Conservation (phyloP, 805 yeast species). For the Yamadazyma insecticola region DNA sequence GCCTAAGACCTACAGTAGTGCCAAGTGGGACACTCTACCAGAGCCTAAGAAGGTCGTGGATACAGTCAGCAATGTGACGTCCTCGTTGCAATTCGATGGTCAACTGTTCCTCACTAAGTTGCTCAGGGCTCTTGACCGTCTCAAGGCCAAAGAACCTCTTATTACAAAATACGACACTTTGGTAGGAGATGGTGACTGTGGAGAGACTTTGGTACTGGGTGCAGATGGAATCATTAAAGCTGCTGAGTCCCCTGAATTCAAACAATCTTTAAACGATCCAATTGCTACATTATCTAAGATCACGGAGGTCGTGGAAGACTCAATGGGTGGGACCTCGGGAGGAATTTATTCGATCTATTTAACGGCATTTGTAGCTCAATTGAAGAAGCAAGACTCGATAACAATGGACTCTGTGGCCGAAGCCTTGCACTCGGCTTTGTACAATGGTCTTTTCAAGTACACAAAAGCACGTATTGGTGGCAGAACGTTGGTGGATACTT, state of each 20-base stretch:
- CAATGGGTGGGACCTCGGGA: constrained; percentile 98
- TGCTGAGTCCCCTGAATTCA: constrained; percentile 35
- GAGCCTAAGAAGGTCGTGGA: constrained; percentile 22
- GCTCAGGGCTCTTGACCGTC: constrained; percentile 33
- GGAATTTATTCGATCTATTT: constrained; percentile 85
- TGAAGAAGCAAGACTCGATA: constrained; percentile 36
- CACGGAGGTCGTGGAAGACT: constrained; percentile 78
- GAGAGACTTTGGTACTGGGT: constrained; percentile 83
- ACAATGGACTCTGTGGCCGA: constrained; percentile 33
- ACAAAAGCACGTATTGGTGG: constrained; percentile 89
- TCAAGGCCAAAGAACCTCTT: constrained; percentile 56
- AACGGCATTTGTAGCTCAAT: constrained; percentile 61
- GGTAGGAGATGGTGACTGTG: constrained; percentile 98
- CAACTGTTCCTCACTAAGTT: constrained; percentile 49
- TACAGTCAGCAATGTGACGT: constrained; percentile 21
- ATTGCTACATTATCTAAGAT: constrained; percentile 61
- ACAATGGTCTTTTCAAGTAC: constrained; percentile 70
- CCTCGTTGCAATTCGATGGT: constrained; percentile 26
- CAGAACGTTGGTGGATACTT: constrained; percentile 82
- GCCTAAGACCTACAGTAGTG: constrained; percentile 29
- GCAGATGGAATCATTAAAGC: constrained; percentile 65
- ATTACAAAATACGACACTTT: constrained; percentile 81
- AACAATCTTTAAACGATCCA: constrained; percentile 36
- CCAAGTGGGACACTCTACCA: constrained; percentile 30
- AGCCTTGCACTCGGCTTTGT: constrained; percentile 55